These are phyloP conservation scores for Arthrinium puccinioides DNA, from an alignment of 2,329 filamentous ascomycete species.

Conservation along the genomic window DNA sequence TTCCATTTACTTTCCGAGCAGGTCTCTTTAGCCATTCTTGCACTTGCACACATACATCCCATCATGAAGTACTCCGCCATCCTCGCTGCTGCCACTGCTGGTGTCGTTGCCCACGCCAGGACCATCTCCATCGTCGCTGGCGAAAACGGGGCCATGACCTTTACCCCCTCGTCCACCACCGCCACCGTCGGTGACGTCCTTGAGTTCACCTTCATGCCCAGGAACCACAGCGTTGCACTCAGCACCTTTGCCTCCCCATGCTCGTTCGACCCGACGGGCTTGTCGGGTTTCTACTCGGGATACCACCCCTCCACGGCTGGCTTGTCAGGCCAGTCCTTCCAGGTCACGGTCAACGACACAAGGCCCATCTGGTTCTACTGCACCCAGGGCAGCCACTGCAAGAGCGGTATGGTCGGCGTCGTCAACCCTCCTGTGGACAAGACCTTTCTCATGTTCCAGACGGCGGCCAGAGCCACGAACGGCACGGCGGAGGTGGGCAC, in stretches of 20 bases:
- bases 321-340: too few relatives aligned
- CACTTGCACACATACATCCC: neutral
- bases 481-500: neutral
- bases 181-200: constrained; percentile 4
- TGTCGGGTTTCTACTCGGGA: constrained; percentile 32
- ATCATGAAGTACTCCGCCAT: constrained; percentile 2
- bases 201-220: constrained; percentile 5
- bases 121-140: constrained; percentile 6
- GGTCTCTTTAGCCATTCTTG: neutral
- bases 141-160: neutral
- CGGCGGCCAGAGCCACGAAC: neutral
- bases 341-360: constrained; percentile 35
- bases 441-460: constrained; percentile 26
- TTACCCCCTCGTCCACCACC: constrained; percentile 1
- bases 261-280: constrained; percentile 20
- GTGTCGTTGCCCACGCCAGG: neutral
- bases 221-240: constrained; percentile 33
- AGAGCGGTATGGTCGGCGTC: constrained; percentile 31
- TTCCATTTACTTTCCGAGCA: too few relatives aligned
- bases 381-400: constrained; percentile 36
- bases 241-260: constrained; percentile 33
- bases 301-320: constrained; percentile 10
- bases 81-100: neutral
- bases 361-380: constrained; percentile 44
- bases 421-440: constrained; percentile 28